Percentiles rank a stretch among this genome's conserved stretches.
Evolutionary conservation across 2,329 filamentous ascomycete species (phyloP).

Genomic region (Clarireedia sp.): DNA sequence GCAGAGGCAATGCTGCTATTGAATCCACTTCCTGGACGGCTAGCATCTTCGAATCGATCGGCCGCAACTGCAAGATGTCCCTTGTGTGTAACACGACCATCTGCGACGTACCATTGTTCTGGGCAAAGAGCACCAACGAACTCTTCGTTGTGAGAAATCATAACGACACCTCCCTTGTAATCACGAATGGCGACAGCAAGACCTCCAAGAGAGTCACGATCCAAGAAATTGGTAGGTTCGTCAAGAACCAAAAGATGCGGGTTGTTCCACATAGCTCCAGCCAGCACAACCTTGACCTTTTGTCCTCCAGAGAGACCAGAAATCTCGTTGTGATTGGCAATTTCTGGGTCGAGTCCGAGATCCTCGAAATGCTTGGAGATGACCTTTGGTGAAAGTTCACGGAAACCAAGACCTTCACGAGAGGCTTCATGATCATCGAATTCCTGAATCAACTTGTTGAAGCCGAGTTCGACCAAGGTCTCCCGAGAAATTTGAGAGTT

Average conservation of each 20-base stretch:
- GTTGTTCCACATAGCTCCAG: constrained; percentile 97
- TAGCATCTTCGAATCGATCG: constrained; percentile 78
- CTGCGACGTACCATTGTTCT: constrained; percentile 91
- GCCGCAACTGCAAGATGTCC: constrained; percentile 65
- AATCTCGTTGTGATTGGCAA: constrained; percentile 98
- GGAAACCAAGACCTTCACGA: constrained; percentile 95
- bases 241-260: constrained; percentile 94
- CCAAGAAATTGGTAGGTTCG: constrained; percentile 98
- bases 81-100: constrained; percentile 79
- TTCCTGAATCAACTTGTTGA: constrained; percentile 90
- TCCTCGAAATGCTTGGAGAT: constrained; percentile 99
- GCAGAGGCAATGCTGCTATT: constrained; percentile 49
- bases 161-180: constrained; percentile 96
- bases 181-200: constrained; percentile 96
- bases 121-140: constrained; percentile 93
- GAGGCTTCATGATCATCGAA: constrained; percentile 98
- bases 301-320: constrained; percentile 92
- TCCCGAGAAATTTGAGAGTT: constrained; percentile 92
- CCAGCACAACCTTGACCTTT: constrained; percentile 98
- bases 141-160: constrained; percentile 99
- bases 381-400: constrained; percentile 82
- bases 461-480: constrained; percentile 77
- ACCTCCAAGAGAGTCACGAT: constrained; percentile 92
- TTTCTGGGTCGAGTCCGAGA: constrained; percentile 89
- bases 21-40: constrained; percentile 54